These are phyloP conservation scores for Priceomyces castillae DNA, from an alignment of 805 yeast genomes.

Conservation along the genomic window DNA sequence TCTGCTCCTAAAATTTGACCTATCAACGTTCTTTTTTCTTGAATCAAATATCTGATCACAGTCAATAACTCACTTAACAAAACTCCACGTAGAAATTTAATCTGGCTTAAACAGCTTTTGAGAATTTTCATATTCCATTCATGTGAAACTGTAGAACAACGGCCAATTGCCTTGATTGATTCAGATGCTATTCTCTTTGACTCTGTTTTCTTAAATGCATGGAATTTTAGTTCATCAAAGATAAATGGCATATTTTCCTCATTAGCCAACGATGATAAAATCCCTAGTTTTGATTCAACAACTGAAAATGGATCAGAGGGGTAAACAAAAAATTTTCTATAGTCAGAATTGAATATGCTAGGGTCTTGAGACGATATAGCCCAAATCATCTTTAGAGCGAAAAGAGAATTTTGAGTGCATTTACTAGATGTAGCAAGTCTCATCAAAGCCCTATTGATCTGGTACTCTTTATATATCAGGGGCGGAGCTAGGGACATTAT, in stretches of 20 bases:
- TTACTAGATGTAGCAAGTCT: constrained; percentile 34
- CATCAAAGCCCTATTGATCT: constrained; percentile 51
- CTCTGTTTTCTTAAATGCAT: constrained; percentile 22
- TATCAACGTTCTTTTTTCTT: constrained; percentile 39
- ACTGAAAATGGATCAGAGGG: constrained; percentile 49
- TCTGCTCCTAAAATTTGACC: constrained; percentile 10
- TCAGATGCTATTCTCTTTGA: constrained; percentile 28
- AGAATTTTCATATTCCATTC: constrained; percentile 55
- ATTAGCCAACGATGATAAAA: constrained; percentile 58
- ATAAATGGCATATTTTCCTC: constrained; percentile 50
- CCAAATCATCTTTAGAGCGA: constrained; percentile 48
- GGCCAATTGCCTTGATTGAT: constrained; percentile 61
- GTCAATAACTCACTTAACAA: constrained; percentile 65
- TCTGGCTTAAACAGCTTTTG: constrained; percentile 59
- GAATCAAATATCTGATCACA: constrained; percentile 70
- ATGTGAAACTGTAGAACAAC: constrained; percentile 49
- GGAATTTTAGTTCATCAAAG: constrained; percentile 62
- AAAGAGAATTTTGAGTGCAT: constrained; percentile 19
- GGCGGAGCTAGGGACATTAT: constrained; percentile 59
- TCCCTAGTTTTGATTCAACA: constrained; percentile 55
- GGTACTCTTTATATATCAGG: constrained; percentile 43
- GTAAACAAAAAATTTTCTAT: constrained; percentile 50
- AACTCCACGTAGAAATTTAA: constrained; percentile 30
- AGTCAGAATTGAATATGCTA: constrained; percentile 31
- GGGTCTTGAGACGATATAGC: constrained; percentile 34